Evolutionary conservation across 106 monocot species (phyloP).

Genomic region (Gastrodia elata): DNA sequence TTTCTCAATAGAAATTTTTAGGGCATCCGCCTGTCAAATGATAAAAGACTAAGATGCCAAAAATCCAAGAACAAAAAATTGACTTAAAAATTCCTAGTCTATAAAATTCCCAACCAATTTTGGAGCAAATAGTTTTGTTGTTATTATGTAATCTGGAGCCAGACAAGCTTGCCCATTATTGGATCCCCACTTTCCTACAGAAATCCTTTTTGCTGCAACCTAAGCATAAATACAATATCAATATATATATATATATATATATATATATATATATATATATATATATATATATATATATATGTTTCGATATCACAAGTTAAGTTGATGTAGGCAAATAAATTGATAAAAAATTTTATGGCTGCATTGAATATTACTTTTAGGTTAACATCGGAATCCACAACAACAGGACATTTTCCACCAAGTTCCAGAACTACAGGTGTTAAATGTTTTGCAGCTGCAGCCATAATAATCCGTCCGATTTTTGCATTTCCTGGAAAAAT

Average conservation of each 20-base stretch:
- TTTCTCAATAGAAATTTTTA: conserved; percentile 38
- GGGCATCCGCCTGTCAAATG: conserved; percentile 30
- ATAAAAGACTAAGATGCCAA: background rate
- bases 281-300: no score
- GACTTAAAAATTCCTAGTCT: background rate
- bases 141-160: conserved; percentile 63
- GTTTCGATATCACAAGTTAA: background rate
- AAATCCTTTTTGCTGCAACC: conserved; percentile 52
- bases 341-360: background rate
- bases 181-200: conserved; percentile 69
- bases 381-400: conserved; percentile 49
- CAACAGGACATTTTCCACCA: conserved; percentile 69
- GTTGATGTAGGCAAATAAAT: background rate
- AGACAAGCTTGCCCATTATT: conserved; percentile 70
- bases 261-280: background rate
- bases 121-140: conserved; percentile 54
- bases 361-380: conserved; percentile 19
- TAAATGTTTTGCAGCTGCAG: conserved; percentile 65
- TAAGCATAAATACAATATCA: conserved; percentile 8
- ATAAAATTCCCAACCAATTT: conserved; percentile 29
- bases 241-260: background rate
- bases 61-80: background rate
- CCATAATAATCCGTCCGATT: conserved; percentile 53
- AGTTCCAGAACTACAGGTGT: conserved; percentile 67
- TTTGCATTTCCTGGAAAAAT: conserved; percentile 33